A percentile compares a stretch with the other conserved stretches of the same genome.
These are phyloP conservation scores for Ophiostoma fasciatum DNA, from an alignment of 2,329 filamentous ascomycete genomes.

Conservation along the genomic window DNA sequence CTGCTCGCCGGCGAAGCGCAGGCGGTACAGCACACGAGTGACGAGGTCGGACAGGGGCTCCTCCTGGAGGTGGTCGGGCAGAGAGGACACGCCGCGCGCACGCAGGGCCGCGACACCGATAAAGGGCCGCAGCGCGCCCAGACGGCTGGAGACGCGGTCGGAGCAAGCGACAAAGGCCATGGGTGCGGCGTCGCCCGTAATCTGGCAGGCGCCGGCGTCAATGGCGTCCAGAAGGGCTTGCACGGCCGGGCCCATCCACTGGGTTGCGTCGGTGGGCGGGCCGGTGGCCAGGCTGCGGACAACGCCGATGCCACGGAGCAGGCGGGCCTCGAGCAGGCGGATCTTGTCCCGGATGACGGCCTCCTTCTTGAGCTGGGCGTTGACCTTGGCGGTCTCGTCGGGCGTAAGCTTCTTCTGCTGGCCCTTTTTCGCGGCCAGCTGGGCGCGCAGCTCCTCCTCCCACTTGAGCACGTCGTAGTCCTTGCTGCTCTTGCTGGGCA, in stretches of 20 bases:
- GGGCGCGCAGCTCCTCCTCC: constrained; percentile 80
- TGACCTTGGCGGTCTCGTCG: constrained; percentile 82
- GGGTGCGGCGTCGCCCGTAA: constrained; percentile 68
- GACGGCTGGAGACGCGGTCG: constrained; percentile 54
- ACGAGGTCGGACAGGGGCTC: constrained; percentile 76
- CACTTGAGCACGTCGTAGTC: constrained; percentile 95
- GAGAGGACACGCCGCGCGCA: constrained; percentile 55
- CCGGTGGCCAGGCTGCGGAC: constrained; percentile 69
- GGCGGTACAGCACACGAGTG: constrained; percentile 76
- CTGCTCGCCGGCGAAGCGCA: constrained; percentile 84
- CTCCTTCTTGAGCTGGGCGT: constrained; percentile 81
- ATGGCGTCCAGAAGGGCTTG: constrained; percentile 59
- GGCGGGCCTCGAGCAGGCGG: constrained; percentile 48
- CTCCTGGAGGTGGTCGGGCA: constrained; percentile 57
- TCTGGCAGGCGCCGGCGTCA: constrained; percentile 62
- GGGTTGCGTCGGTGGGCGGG: constrained; percentile 73
- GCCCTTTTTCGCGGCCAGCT: constrained; percentile 87
- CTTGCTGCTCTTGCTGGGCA: constrained; percentile 78
- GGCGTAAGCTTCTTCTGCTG: constrained; percentile 78
- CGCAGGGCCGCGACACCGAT: constrained; percentile 79
- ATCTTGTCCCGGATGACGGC: constrained; percentile 62
- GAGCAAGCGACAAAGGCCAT: constrained; percentile 68
- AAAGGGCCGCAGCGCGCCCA: constrained; percentile 66
- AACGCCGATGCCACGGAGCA: constrained; percentile 74
- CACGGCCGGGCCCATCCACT: constrained; percentile 79